Evolutionary conservation across 768 basidiomycete species (phyloP).

Genomic region (Tricholoma furcatifolium): DNA sequence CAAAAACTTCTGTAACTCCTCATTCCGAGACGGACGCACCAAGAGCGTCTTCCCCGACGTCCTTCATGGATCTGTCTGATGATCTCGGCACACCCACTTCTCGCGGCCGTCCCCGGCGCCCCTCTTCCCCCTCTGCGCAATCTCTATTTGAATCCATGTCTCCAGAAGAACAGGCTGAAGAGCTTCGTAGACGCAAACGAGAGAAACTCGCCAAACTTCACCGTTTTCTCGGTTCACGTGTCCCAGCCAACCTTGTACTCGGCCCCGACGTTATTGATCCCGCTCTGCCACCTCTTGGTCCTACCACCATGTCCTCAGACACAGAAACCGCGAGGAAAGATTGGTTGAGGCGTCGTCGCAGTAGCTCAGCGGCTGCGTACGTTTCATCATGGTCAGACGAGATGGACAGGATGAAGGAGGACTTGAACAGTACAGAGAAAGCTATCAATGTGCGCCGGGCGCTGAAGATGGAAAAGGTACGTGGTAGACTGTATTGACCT

Average conservation of each 20-base stretch:
- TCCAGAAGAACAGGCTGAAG: conserved; percentile 55
- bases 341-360: conserved; percentile 51
- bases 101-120: conserved; percentile 27
- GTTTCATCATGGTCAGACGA: conserved; percentile 51
- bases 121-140: conserved; percentile 38
- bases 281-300: conserved; percentile 25
- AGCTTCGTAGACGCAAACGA: conserved; percentile 65
- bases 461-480: conserved; percentile 85
- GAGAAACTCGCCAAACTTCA: conserved; percentile 80
- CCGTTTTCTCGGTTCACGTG: conserved; percentile 81
- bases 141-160: conserved; percentile 50
- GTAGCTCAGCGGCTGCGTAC: conserved; percentile 50
- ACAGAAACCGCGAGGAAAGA: conserved; percentile 33
- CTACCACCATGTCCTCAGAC: conserved; percentile 19
- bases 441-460: conserved; percentile 78
- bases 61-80: conserved; percentile 72
- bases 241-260: conserved; percentile 68
- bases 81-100: conserved; percentile 40
- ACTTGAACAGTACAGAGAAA: conserved; percentile 71
- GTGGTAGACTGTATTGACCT: not conserved
- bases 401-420: conserved; percentile 64
- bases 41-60: conserved; percentile 36
- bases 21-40: conserved; percentile 19
- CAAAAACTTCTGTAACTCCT: conserved; percentile 15
- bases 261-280: conserved; percentile 37